Conservation (phyloP, 495 filamentous ascomycete species). For the Penicillium dipodomyicola region DNA sequence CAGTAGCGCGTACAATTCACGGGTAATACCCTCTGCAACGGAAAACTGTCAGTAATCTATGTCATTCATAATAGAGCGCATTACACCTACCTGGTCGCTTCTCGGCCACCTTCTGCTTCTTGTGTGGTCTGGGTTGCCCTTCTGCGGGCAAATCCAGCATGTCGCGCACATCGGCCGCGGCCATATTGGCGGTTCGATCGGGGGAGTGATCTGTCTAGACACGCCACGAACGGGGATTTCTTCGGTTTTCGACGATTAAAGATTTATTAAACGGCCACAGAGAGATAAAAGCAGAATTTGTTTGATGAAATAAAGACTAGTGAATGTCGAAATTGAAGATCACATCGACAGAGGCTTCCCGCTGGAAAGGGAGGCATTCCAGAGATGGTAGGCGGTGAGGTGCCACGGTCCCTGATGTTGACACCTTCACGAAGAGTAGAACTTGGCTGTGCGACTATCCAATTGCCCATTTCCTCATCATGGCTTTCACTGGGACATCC, state of each 20-base stretch:
- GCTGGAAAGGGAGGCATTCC: constrained; percentile 19
- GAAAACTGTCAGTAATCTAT: constrained; percentile 10
- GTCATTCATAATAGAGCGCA: neutral
- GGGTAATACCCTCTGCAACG: constrained; percentile 67
- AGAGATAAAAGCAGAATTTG: neutral
- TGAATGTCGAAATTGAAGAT: constrained; percentile 17
- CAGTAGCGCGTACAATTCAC: constrained; percentile 63
- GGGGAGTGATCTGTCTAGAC: constrained; percentile 4
- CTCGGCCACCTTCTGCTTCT: constrained; percentile 72
- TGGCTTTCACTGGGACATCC: constrained; percentile 36
- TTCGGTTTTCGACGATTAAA: neutral
- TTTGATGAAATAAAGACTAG: constrained; percentile 6
- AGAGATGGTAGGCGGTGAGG: constrained; percentile 26
- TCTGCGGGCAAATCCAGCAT: constrained; percentile 77
- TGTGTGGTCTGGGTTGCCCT: constrained; percentile 60
- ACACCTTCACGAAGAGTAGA: constrained; percentile 19
- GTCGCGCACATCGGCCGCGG: constrained; percentile 79
- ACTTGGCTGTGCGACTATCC: constrained; percentile 13
- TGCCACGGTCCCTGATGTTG: constrained; percentile 16
- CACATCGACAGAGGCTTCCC: constrained; percentile 22
- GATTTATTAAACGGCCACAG: neutral
- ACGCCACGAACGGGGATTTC: neutral
- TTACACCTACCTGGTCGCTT: constrained; percentile 61
- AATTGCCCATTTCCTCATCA: constrained; percentile 23
- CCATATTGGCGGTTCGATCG: constrained; percentile 49